phyloP scores from a whole-genome alignment of 176 grass and related monocot species.

The Avena atlantica region DNA sequence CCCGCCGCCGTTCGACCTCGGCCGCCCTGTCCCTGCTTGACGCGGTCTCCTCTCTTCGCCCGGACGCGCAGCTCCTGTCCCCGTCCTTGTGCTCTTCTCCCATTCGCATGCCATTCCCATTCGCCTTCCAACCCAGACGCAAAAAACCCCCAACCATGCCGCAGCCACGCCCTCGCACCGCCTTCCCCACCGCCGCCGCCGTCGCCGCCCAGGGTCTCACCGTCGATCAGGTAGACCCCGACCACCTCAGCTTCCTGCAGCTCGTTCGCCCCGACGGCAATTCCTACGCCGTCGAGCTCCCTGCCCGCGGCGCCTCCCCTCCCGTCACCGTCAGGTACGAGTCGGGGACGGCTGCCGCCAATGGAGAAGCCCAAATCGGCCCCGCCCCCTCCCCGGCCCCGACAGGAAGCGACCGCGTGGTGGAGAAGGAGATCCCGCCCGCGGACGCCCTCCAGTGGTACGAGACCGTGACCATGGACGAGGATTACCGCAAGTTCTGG shows the following conservation, averaged over 20 bases:
- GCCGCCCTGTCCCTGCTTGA: too few relatives aligned
- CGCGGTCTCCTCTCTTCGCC: too few relatives aligned
- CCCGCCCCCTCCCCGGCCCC: constrained; percentile 26
- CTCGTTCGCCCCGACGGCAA: constrained; percentile 46
- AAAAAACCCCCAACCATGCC: constrained; percentile 25
- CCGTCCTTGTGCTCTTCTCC: too few relatives aligned
- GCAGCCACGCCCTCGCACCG: not conserved
- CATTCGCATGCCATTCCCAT: too few relatives aligned
- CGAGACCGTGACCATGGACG: constrained; percentile 39
- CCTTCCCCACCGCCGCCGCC: constrained; percentile 2
- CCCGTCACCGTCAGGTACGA: constrained; percentile 46
- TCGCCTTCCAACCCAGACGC: not conserved
- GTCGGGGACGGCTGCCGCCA: not conserved
- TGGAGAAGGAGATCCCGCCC: not conserved
- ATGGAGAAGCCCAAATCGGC: constrained; percentile 15
- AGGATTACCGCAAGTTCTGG: constrained; percentile 48
- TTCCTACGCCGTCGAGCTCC: constrained; percentile 52
- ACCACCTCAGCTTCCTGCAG: constrained; percentile 60
- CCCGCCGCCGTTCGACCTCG: too few relatives aligned
- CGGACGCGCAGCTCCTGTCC: too few relatives aligned
- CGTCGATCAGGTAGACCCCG: constrained; percentile 48
- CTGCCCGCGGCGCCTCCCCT: constrained; percentile 5
- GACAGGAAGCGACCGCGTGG: not conserved
- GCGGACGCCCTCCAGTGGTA: not conserved
- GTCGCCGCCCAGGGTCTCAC: constrained; percentile 17